Base-by-base conservation (phyloP, 2,329 filamentous ascomycete species). In the Fusarium tuaranense region DNA sequence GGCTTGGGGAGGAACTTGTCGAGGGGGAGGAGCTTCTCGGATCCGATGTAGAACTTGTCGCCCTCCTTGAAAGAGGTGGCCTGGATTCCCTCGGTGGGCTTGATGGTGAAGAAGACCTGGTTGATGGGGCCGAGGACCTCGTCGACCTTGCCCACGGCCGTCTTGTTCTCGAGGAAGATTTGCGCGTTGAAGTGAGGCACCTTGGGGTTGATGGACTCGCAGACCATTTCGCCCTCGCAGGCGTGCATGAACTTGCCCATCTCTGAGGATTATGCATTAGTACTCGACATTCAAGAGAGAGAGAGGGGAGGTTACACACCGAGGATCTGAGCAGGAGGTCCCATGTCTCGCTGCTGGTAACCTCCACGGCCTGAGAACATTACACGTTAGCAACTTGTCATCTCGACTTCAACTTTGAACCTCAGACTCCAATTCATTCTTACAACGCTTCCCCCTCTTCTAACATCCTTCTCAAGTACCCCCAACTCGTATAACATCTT, bases 81-180 rank as follows among this genome's bases (percentile, higher is more conserved):
- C 85, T 97, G 94, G 83, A 99, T 98, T 79, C 97, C 97, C 83
- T 98, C 96, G 83, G 95, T 92, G 65, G 96, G 95, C 88, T 98
- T 98, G 85, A 99, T 93, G 80, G 96, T 98, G 89, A 99, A 99
- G 88, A 93, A 98, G 80, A 98, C 94, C 86, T 98, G 93, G 89
- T 98, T 98, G 85, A 99, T 94, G 74, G 97, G 96, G 68, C 97
- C 97, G 78, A 99, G 92, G 78, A 99, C 94, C 87, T 99, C 97
- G 87, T 99, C 97, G 82, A 99, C 94, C 87, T 98, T 98, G 84
- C 97, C 97, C 83, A 99, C 91, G 72, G 93, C 88, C 55, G 94
- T 96, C 93, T 98, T 99, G 89, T 98, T 99, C 90, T 98, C 96
- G 80, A 98, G 93, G 87, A 97, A 99, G 84, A 99, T 97, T 78